Conservation (phyloP, 2,329 filamentous ascomycete genomes). For the Aspergillus hortae region DNA sequence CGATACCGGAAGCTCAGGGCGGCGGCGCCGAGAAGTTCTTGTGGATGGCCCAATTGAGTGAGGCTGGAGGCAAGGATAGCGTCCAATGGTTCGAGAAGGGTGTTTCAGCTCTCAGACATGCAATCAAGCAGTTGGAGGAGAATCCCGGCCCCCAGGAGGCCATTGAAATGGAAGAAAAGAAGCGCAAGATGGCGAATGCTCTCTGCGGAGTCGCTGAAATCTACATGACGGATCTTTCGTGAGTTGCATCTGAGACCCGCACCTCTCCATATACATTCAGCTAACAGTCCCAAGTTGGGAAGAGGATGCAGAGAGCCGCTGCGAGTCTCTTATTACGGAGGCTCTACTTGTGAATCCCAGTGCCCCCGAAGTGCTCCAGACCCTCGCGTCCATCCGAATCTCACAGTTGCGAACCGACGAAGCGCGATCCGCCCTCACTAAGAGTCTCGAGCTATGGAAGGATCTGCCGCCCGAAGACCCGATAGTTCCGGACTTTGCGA, state of each 20-base stretch:
- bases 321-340: constrained; percentile 85
- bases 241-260: constrained; percentile 30
- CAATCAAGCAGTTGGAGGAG: constrained; percentile 63
- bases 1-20: constrained; percentile 65
- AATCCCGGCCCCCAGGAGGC: constrained; percentile 36
- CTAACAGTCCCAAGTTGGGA: constrained; percentile 57
- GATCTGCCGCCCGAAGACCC: constrained; percentile 69
- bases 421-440: constrained; percentile 70
- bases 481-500: constrained; percentile 77
- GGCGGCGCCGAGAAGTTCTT: constrained; percentile 92
- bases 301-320: constrained; percentile 80
- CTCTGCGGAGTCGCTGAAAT: constrained; percentile 93
- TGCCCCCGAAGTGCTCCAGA: constrained; percentile 87
- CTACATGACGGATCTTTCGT: constrained; percentile 97
- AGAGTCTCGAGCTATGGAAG: constrained; percentile 81
- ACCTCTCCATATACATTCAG: background rate
- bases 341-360: constrained; percentile 80
- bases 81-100: constrained; percentile 62
- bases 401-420: constrained; percentile 79
- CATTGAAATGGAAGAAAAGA: constrained; percentile 62
- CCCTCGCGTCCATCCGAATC: constrained; percentile 87
- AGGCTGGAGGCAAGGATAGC: constrained; percentile 58
- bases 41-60: constrained; percentile 85
- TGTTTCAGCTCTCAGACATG: constrained; percentile 66
- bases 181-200: constrained; percentile 79